A percentile compares a stretch with the other conserved stretches of the same genome.
Conservation (phyloP, 2,329 filamentous ascomycete species). For the Alternaria conjuncta region DNA sequence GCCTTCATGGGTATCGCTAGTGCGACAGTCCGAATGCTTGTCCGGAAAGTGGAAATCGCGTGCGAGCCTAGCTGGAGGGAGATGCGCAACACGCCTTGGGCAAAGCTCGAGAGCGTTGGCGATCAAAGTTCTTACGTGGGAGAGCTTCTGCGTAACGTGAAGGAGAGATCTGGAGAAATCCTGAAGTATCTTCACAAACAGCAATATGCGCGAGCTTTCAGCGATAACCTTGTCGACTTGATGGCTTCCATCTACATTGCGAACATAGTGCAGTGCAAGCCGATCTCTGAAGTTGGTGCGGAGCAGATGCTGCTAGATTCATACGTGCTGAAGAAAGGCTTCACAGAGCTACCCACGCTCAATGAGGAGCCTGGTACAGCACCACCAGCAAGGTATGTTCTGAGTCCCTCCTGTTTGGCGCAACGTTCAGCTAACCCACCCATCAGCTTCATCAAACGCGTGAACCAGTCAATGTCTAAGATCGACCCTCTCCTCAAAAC, state of each 20-base stretch:
- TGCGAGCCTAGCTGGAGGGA: slow-evolving; percentile 92
- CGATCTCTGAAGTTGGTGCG: slow-evolving; percentile 90
- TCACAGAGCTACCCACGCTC: slow-evolving; percentile 72
- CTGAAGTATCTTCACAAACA: slow-evolving; percentile 81
- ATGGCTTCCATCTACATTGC: slow-evolving; percentile 79
- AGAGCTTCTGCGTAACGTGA: slow-evolving; percentile 77
- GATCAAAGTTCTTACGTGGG: slow-evolving; percentile 93
- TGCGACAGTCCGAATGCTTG: slow-evolving; percentile 81
- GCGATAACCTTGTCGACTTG: slow-evolving; percentile 92
- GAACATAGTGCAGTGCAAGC: slow-evolving; percentile 86
- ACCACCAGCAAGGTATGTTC: slow-evolving; percentile 56
- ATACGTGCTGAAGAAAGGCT: slow-evolving; percentile 83
- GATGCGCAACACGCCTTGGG: slow-evolving; percentile 97
- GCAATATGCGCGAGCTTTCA: slow-evolving; percentile 93
- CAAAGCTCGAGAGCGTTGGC: slow-evolving; percentile 87
- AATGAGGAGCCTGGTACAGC: slow-evolving; percentile 64
- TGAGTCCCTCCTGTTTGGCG: background rate
- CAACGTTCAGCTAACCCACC: slow-evolving; percentile 29
- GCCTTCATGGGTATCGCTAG: slow-evolving; percentile 94
- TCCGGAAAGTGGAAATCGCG: slow-evolving; percentile 80
- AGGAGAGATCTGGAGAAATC: slow-evolving; percentile 75
- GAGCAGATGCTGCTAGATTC: slow-evolving; percentile 98
- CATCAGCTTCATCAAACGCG: slow-evolving; percentile 79
- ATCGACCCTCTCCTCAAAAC: slow-evolving; percentile 95
- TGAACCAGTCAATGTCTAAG: slow-evolving; percentile 81